Conservation (phyloP, 257 asterid genomes). For the Forsythia viridissima region DNA sequence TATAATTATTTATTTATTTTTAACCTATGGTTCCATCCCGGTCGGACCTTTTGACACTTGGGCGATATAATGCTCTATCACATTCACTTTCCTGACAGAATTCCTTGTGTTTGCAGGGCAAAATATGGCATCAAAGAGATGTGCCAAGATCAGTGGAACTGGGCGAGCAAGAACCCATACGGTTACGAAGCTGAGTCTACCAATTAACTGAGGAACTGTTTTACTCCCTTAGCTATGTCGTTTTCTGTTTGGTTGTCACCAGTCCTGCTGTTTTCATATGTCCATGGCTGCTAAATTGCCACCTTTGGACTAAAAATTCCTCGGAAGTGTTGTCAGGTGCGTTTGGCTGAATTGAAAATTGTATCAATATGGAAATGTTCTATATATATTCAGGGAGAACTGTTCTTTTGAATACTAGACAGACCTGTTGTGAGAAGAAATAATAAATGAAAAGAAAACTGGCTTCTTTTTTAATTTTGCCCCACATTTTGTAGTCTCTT, state of each 20-base stretch:
- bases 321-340: not conserved
- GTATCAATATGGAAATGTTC: not conserved
- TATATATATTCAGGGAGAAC: not conserved
- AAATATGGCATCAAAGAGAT: slow-evolving; percentile 69
- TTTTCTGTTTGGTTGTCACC: not conserved
- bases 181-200: slow-evolving; percentile 46
- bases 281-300: not conserved
- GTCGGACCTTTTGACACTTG: not conserved
- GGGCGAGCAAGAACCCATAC: slow-evolving; percentile 86
- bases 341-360: not conserved
- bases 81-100: not conserved
- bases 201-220: not conserved
- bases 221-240: not conserved
- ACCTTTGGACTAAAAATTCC: not conserved
- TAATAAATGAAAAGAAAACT: not conserved
- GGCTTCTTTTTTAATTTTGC: not conserved
- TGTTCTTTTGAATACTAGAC: not conserved
- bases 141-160: slow-evolving; percentile 87
- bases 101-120: slow-evolving; percentile 45
- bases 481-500: not conserved
- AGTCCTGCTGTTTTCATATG: not conserved
- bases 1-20: too few species aligned
- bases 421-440: not conserved
- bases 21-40: not conserved
- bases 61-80: not conserved